Base-by-base conservation (phyloP, 2,329 filamentous ascomycete species). In the Blumeriella jaapii region DNA sequence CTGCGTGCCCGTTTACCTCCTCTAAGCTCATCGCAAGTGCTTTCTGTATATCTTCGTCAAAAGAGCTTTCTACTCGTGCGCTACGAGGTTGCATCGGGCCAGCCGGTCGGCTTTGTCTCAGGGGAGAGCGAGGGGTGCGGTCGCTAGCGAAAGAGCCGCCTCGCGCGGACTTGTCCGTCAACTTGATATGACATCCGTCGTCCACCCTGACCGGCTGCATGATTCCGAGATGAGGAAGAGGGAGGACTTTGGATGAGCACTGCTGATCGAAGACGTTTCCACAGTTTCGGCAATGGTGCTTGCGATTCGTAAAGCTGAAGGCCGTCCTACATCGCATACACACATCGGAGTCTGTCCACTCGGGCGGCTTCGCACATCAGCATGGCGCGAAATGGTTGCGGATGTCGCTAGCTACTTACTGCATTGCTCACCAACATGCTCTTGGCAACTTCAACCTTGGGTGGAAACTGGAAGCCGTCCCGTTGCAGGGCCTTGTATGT, bases 341-440 rank as follows among this genome's bases (percentile, higher is more conserved):
- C 19, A 98, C 89, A 53, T 98, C 91, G 8, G 89, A 95, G 61
- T 98, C 91, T 32, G 79, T 78, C 91, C 91, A 98, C 61, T 98
- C 91, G 0, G 91, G 91, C 7, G 91, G 91, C 79, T 93, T 50
- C 38, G 15, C 3, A 20, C 15, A 27, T 42, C 15, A 48, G 17
- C 12, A 31, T 6, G 17, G 28, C 8, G 28, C 28, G 32, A 6
- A 29, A 23, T 12, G 17, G 14, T 9, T 12, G 25, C 15, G 22
- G n/a, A 9, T n/a, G n/a, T n/a, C n/a, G n/a, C 14, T 8, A 10
- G 14, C 1, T 9, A 35, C 81, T 58, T 71, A 93, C 85, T 42
- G 91, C 91, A 53, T 80, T 94, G 56, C 86, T 95, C 57, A 98
- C 89, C 47, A 96, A 75, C 87, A 98, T 98, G 60, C 82, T 95